phyloP scores from a whole-genome alignment of 345 rosid genomes.

The Acer yangbiense region DNA sequence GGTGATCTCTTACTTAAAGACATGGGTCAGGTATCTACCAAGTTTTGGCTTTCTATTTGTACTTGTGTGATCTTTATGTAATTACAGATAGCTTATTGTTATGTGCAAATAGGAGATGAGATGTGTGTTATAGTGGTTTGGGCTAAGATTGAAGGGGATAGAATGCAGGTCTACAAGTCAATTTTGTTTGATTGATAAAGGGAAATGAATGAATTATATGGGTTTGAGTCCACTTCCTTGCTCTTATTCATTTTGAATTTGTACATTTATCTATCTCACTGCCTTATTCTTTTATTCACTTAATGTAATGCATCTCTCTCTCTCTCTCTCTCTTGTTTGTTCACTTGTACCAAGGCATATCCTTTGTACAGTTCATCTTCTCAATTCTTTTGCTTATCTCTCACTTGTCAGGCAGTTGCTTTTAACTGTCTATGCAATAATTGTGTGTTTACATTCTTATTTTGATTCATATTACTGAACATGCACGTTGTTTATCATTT shows the following conservation, averaged over 20 bases:
- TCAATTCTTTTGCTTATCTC: neutral
- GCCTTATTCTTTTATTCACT: neutral
- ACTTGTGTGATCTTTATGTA: neutral
- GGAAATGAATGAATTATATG: neutral
- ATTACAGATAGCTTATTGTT: neutral
- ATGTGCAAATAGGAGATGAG: neutral
- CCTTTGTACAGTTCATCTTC: neutral
- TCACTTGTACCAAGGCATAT: neutral
- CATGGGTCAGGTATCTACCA: slow-evolving; percentile 84
- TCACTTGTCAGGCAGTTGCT: neutral
- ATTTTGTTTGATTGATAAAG: neutral
- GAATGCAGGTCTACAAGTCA: neutral
- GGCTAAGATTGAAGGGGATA: neutral
- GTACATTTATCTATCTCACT: neutral
- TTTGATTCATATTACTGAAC: neutral
- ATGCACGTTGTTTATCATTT: neutral
- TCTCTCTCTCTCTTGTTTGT: neutral
- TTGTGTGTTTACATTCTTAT: neutral
- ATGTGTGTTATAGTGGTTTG: neutral
- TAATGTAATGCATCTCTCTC: neutral
- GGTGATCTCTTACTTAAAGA: slow-evolving; percentile 93
- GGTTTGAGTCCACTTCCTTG: neutral
- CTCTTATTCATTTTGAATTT: neutral
- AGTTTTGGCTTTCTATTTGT: neutral
- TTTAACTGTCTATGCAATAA: neutral